phyloP scores from a whole-genome alignment of 2,329 filamentous ascomycete genomes.

The Eurotiales sp. region DNA sequence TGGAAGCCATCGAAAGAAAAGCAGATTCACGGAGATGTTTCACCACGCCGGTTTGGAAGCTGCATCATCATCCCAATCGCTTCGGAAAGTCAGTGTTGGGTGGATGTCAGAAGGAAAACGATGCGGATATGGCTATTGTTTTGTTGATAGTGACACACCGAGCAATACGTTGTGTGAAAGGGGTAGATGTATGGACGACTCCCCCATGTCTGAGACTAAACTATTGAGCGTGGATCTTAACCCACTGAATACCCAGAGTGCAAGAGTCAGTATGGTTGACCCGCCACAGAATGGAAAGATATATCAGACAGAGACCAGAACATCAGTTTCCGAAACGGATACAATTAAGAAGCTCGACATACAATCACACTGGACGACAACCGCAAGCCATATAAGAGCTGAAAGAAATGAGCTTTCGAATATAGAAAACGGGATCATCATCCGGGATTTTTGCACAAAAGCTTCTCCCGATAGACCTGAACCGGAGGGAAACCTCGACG shows the following conservation, averaged over 20 bases:
- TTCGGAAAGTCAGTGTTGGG: slow-evolving; percentile 36
- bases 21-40: slow-evolving; percentile 34
- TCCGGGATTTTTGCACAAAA: slow-evolving; percentile 19
- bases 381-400: slow-evolving; percentile 18
- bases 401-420: slow-evolving; percentile 17
- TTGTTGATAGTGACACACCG: slow-evolving; percentile 27
- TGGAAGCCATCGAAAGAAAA: slow-evolving; percentile 13
- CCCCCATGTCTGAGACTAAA: not conserved
- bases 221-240: not conserved
- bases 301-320: not conserved
- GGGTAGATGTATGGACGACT: not conserved
- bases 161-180: not conserved
- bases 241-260: not conserved
- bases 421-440: slow-evolving; percentile 17
- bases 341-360: not conserved
- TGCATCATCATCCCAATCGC: not conserved
- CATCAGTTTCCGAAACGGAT: not conserved
- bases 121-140: slow-evolving; percentile 37
- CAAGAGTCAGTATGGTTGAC: too few species aligned
- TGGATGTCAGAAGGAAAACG: slow-evolving; percentile 42
- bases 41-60: slow-evolving; percentile 14
- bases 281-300: not conserved
- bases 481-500: slow-evolving; percentile 1
- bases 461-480: slow-evolving; percentile 12
- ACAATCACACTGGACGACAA: slow-evolving; percentile 21